phyloP scores from a whole-genome alignment of 75 land plant species.

The Selaginella tamariscina region DNA sequence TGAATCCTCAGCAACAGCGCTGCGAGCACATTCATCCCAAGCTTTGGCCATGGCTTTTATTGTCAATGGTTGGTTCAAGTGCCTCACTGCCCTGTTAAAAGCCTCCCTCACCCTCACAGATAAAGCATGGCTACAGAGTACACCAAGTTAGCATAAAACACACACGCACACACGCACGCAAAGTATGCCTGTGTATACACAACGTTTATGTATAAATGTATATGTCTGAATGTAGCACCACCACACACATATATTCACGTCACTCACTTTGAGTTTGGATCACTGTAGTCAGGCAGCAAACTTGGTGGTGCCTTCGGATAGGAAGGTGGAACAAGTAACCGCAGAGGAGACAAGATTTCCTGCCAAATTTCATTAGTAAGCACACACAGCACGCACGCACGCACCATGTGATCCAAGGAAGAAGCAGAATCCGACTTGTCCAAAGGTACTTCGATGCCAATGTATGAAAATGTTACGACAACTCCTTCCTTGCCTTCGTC shows the following conservation, averaged over 20 bases:
- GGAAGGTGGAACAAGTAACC: slow-evolving; percentile 65
- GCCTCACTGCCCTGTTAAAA: slow-evolving; percentile 53
- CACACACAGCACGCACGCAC: slow-evolving; percentile 11
- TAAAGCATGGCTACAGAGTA: slow-evolving; percentile 28
- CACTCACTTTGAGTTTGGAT: slow-evolving; percentile 50
- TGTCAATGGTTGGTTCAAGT: slow-evolving; percentile 56
- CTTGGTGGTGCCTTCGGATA: slow-evolving; percentile 79
- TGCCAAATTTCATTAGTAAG: slow-evolving; percentile 10
- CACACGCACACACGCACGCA: neutral
- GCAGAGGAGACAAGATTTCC: slow-evolving; percentile 64
- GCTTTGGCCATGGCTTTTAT: slow-evolving; percentile 56
- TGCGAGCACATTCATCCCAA: slow-evolving; percentile 82
- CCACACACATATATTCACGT: neutral
- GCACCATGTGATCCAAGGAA: slow-evolving; percentile 49
- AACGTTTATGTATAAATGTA: neutral
- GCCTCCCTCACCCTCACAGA: slow-evolving; percentile 42
- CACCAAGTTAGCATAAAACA: neutral
- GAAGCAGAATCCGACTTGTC: slow-evolving; percentile 43
- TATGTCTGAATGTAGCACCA: neutral
- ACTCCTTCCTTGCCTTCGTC: slow-evolving; percentile 58
- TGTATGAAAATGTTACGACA: slow-evolving; percentile 61
- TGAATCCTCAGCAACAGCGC: slow-evolving; percentile 53
- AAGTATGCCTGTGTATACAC: slow-evolving; percentile 8
- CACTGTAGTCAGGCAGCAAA: slow-evolving; percentile 50
- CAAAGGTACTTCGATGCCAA: slow-evolving; percentile 71